These are phyloP conservation scores for Elsinoe ampelina DNA, from an alignment of 2,329 filamentous ascomycete genomes.

Conservation along the genomic window DNA sequence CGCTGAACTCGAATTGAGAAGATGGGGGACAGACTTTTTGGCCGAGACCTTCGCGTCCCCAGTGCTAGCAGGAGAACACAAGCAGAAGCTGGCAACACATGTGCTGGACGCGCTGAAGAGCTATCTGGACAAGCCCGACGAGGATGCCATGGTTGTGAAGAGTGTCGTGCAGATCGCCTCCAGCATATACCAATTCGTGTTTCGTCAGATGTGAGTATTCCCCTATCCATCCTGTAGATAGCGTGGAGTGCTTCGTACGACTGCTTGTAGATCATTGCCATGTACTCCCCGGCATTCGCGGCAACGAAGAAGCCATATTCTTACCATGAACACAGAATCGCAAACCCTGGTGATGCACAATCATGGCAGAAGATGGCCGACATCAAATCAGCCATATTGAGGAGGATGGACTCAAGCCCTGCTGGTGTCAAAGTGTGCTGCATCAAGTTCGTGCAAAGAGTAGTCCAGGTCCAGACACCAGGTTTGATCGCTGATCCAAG, in stretches of 20 bases:
- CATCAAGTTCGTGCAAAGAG: slow-evolving; percentile 92
- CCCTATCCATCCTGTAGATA: background rate
- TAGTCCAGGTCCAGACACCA: slow-evolving; percentile 86
- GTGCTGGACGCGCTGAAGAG: slow-evolving; percentile 64
- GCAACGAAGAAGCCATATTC: background rate
- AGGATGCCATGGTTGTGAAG: slow-evolving; percentile 73
- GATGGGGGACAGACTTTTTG: slow-evolving; percentile 95
- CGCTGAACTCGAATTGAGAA: slow-evolving; percentile 67
- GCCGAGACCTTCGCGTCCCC: slow-evolving; percentile 94
- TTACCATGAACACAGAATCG: slow-evolving; percentile 52
- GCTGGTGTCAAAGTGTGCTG: slow-evolving; percentile 81
- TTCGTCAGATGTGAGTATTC: slow-evolving; percentile 82
- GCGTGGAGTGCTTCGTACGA: background rate
- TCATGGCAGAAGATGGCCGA: slow-evolving; percentile 81
- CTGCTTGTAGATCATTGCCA: background rate
- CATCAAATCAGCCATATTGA: slow-evolving; percentile 82
- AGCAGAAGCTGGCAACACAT: slow-evolving; percentile 66
- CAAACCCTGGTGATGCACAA: slow-evolving; percentile 69
- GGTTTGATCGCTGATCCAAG: slow-evolving; percentile 71
- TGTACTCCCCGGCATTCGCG: background rate
- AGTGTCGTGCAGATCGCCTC: slow-evolving; percentile 80
- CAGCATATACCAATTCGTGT: slow-evolving; percentile 84
- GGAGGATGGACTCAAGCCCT: slow-evolving; percentile 73
- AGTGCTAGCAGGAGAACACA: slow-evolving; percentile 64
- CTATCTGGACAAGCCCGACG: slow-evolving; percentile 41